Evolutionary conservation across 805 yeast species (phyloP), one percentile per base, ranked within the genome.

Genomic region (Ogataea pilisensis): DNA sequence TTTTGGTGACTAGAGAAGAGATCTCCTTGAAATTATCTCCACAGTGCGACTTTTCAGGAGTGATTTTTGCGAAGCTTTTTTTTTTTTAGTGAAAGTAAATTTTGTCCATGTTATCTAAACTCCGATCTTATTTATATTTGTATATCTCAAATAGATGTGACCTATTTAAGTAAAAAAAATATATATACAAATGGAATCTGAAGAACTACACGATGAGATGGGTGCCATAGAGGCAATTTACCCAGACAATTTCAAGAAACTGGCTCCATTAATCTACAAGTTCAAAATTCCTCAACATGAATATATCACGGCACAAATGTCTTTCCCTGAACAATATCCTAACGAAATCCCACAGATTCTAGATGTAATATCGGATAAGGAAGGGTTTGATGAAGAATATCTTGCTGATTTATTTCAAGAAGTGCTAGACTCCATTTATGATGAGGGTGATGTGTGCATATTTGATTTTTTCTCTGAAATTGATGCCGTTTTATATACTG

Each of bases 181-280:
- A n/a, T 21, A 19, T 7, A 14, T 12, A 16, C 32, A 37, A 20
- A 53, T 49, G 40, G 62, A 55, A n/a, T 58, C 66, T 1, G 75
- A 75, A 44, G 84, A 80, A 26, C 63, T 84, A 6, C 56, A 56
- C 17, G 93, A 87, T 40, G 99, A 91, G 55, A 62, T 87, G 16
- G 80, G 76, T 30, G 91, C 96, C 11, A 79, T 91, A 9, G 84
- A 86, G 41, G 93, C 96, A 3, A 91, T 93, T 11, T 91, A 78
- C 55, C 96, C 95, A 1, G 85, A 72, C 13, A 69, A 78, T 31
- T 58, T 79, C 27, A 61, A 63, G 3, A 53, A 50, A 20, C 38
- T 72, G 7, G 70, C 63, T 3, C 64, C 69, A 0, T 63, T 63
- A 14, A 56, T 73, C 3, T 69, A 69, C 43, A 73, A 73, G 34